Evolutionary conservation across 371 early-diverging fungal genomes (phyloP), one percentile per base, ranked within the genome.

Genomic region (Apophysomyces elegans): DNA sequence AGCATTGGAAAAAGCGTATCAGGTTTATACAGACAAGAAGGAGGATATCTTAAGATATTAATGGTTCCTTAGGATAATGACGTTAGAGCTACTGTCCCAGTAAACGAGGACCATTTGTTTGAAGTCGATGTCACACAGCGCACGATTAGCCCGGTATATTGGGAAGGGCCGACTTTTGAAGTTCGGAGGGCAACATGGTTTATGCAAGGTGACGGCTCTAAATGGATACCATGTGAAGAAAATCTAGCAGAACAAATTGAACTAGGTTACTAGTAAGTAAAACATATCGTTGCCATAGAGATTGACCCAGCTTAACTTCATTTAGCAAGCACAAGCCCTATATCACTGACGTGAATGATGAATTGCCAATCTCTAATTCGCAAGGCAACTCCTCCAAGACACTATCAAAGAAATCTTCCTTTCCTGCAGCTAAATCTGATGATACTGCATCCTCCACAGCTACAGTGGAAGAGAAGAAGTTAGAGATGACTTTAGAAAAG

Each of bases 171-270:
- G 9, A 81, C 85, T 3, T 93, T 85, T 71, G 93, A 93, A 61
- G 88, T 94, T 8, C 83, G 92, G 37, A 77, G 96, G 37, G 93
- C 92, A 0, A 87, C 89, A 5, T 95, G 95, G 95, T 95, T 94
- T 75, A 74, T 84, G 61, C 85, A 85, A 70, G 67, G 84, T 0
- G 83, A 82, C 70, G 86, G 89, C 26, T 77, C 73, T 5, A 87
- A 87, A 58, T 93, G 84, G 74, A 67, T 89, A 16, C 94, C 96
- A 6, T 94, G 94, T 68, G 92, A 94, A 64, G 92, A 89, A 65
- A 91, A 90, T 54, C 76, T 95, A 38, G 72, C 93, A 0, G 73
- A 84, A 36, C 95, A 95, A 73, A 77, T 94, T 56, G 96, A 95
- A 80, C 80, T 88, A 59, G 95, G 96, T 14, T 94, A 93, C 70